Evolutionary conservation across 257 asterid species (phyloP).

Genomic region (Salvia hispanica): DNA sequence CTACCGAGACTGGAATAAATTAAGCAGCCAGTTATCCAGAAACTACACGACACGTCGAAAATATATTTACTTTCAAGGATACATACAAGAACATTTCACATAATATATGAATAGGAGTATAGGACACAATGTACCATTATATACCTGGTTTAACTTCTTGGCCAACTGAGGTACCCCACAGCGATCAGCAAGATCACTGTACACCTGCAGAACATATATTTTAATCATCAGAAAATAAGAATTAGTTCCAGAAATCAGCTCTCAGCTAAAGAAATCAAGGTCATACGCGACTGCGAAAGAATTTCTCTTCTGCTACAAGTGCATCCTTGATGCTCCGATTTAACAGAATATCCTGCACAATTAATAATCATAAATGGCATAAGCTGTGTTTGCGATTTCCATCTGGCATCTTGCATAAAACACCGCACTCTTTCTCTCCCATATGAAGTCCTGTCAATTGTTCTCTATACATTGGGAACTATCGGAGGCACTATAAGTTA

Average conservation of each 20-base stretch:
- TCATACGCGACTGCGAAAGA: slow-evolving; percentile 83
- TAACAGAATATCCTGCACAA: slow-evolving; percentile 71
- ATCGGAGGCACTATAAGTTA: background rate
- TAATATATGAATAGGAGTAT: background rate
- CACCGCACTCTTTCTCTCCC: background rate
- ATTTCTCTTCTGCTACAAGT: slow-evolving; percentile 86
- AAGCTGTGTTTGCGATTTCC: background rate
- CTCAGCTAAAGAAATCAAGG: slow-evolving; percentile 25
- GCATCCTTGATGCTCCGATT: slow-evolving; percentile 93
- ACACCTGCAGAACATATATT: slow-evolving; percentile 56
- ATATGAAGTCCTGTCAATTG: background rate
- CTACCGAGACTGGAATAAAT: background rate
- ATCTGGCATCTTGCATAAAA: slow-evolving; percentile 12
- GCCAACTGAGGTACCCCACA: slow-evolving; percentile 97
- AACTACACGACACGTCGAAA: background rate
- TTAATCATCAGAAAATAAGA: slow-evolving; percentile 16
- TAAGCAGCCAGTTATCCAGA: slow-evolving; percentile 16
- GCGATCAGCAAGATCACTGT: slow-evolving; percentile 84
- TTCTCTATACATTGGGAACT: slow-evolving; percentile 1
- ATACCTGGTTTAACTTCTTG: slow-evolving; percentile 98
- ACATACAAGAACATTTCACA: background rate
- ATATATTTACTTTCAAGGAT: slow-evolving; percentile 2
- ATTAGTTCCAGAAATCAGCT: slow-evolving; percentile 25
- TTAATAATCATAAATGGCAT: slow-evolving; percentile 17
- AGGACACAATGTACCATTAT: background rate